phyloP scores from a whole-genome alignment of 164 flowering plant genomes.

The Macadamia tetraphylla region DNA sequence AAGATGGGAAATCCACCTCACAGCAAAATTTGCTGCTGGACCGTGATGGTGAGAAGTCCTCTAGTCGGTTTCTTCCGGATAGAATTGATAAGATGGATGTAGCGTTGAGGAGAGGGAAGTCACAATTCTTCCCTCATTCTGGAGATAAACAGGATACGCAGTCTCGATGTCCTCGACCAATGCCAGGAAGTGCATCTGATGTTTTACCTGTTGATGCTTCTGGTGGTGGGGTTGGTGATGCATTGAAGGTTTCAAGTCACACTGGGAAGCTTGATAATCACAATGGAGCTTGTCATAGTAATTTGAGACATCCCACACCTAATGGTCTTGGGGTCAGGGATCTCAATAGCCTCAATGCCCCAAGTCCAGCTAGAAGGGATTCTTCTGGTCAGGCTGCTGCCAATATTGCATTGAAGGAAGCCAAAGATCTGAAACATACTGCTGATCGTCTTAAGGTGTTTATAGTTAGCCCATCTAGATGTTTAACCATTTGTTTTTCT shows the following conservation, averaged over 20 bases:
- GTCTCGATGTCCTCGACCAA: conserved; percentile 17
- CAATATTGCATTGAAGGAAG: conserved; percentile 72
- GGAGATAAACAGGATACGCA: conserved; percentile 31
- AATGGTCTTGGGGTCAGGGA: conserved; percentile 40
- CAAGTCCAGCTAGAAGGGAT: conserved; percentile 70
- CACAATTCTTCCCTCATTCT: conserved; percentile 29
- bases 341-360: conserved; percentile 49
- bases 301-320: conserved; percentile 37
- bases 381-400: conserved; percentile 57
- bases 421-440: conserved; percentile 75
- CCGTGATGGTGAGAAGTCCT: conserved; percentile 34
- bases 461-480: neutral
- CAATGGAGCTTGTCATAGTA: conserved; percentile 26
- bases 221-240: conserved; percentile 27
- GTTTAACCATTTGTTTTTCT: neutral
- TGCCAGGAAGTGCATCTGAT: conserved; percentile 30
- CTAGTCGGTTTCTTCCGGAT: conserved; percentile 25
- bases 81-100: conserved; percentile 32
- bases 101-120: conserved; percentile 30
- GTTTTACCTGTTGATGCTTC: conserved; percentile 24
- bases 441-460: conserved; percentile 90
- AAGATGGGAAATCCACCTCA: conserved; percentile 21
- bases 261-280: conserved; percentile 37
- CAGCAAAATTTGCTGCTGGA: conserved; percentile 23
- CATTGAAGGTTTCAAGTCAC: conserved; percentile 32